Percentiles rank a stretch among this genome's conserved stretches.
Evolutionary conservation across 305 asterid genomes (phyloP).

Genomic region (Lippia alba): DNA sequence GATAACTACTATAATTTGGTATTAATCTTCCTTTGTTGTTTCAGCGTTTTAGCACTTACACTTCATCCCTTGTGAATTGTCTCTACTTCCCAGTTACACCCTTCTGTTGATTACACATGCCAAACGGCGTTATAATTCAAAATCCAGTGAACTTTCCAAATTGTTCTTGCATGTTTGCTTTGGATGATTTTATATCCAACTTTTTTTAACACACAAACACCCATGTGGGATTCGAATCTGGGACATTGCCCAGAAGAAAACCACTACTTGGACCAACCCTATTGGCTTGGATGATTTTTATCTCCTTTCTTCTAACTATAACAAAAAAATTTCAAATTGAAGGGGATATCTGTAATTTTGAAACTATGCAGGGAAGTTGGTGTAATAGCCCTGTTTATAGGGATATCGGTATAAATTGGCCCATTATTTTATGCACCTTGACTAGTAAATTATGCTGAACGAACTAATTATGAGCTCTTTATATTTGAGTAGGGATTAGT

Average conservation of each 20-base stretch:
- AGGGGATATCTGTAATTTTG: neutral
- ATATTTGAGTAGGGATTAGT: neutral
- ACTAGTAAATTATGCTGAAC: conserved; percentile 1
- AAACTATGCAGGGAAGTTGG: no score
- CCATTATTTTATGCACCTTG: neutral
- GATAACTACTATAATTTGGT: conserved; percentile 31
- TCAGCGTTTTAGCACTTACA: neutral
- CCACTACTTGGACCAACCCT: no score
- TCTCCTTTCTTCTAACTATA: no score
- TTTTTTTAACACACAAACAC: no score
- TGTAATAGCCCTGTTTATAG: neutral
- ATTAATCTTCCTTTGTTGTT: conserved; percentile 12
- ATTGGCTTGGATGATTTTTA: no score
- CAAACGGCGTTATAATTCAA: neutral
- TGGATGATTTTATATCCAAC: neutral
- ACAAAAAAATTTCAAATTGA: neutral
- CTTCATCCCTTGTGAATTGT: neutral
- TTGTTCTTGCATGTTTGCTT: neutral
- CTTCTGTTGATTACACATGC: neutral
- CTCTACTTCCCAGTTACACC: neutral
- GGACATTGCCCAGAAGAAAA: no score
- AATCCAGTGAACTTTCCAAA: neutral
- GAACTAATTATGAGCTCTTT: conserved; percentile 5
- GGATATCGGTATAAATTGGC: neutral
- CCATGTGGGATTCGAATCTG: no score